Evolutionary conservation across 1,139 yeast species (phyloP), one percentile per base, ranked within the genome.

Genomic region (Pichia sp.): DNA sequence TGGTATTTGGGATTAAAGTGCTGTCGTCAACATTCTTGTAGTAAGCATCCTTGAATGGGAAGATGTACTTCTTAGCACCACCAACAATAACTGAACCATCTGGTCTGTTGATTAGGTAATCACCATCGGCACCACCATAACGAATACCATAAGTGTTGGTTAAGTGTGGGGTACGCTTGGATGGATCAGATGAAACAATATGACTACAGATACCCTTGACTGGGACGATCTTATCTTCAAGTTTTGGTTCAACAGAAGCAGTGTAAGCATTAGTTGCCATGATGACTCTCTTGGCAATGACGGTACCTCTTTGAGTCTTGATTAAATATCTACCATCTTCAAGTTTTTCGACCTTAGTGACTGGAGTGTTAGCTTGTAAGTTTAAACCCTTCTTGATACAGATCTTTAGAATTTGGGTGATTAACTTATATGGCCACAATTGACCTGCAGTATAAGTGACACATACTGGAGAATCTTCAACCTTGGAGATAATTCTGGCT

Each of bases 261-360:
- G 73, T 68, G 46, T 67, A 70, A 3, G 67, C 76, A 54, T 73
- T 71, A 1, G 76, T 72, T 27, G 72, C 70, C 38, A 67, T 55
- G 5, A 71, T 62, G 12, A 72, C 63, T 43, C 65, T 65, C n/a
- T 54, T 52, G 8, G 71, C 59, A 8, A 57, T 37, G 1, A 70
- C 58, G 3, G 46, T 47, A 21, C 75, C 74, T 43, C 68, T 58
- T 14, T 54, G 28, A 1, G 74, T 69, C 15, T 51, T 44, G 6
- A 69, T 64, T 10, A 53, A 36, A 52, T 61, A 62, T 28, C 53
- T 54, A 2, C 62, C 65, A 30, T 53, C 48, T 1, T 33, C 22
- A 18, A 47, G 30, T 27, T 48, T 49, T 8, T 44, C 45, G 3
- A 38, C 38, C 14, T 34, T 34, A 4, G 44, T 17, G 34, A 48